phyloP scores from a whole-genome alignment of 2,329 filamentous ascomycete genomes.

The Orbilia javanica region DNA sequence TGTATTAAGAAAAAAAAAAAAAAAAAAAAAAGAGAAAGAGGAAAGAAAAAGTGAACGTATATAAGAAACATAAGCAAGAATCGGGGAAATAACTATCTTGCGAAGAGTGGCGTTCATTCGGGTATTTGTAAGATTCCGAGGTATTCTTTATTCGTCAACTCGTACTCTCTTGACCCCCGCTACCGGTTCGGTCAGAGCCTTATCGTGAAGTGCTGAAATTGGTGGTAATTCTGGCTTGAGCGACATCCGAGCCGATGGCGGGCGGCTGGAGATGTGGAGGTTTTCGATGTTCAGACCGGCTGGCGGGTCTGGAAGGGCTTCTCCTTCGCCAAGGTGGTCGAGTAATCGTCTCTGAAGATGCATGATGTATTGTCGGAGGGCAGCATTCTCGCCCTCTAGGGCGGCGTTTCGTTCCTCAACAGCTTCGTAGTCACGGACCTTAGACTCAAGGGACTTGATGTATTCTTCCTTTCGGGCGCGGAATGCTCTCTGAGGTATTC shows the following conservation, averaged over 20 bases:
- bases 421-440: conserved; percentile 82
- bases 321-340: conserved; percentile 80
- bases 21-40: not conserved
- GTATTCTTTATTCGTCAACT: conserved; percentile 46
- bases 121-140: not conserved
- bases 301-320: conserved; percentile 84
- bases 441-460: conserved; percentile 96
- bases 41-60: conserved; percentile 28
- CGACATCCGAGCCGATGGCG: conserved; percentile 41
- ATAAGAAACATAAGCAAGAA: conserved; percentile 2
- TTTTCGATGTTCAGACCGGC: conserved; percentile 72
- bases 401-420: conserved; percentile 82
- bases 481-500: conserved; percentile 80
- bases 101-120: conserved; percentile 29
- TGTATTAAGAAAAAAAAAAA: conserved; percentile 5
- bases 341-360: conserved; percentile 87
- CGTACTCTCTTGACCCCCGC: conserved; percentile 52
- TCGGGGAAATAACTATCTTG: not conserved
- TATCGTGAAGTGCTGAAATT: conserved; percentile 51
- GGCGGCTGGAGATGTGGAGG: conserved; percentile 53
- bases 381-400: conserved; percentile 89
- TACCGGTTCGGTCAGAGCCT: conserved; percentile 34
- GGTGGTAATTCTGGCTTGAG: conserved; percentile 55
- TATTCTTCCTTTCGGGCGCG: conserved; percentile 97
- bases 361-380: conserved; percentile 91